Percentiles rank a stretch among this genome's conserved stretches.
Evolutionary conservation across 306 rosid genomes (phyloP).

Genomic region (Lathyrus tuberosus): DNA sequence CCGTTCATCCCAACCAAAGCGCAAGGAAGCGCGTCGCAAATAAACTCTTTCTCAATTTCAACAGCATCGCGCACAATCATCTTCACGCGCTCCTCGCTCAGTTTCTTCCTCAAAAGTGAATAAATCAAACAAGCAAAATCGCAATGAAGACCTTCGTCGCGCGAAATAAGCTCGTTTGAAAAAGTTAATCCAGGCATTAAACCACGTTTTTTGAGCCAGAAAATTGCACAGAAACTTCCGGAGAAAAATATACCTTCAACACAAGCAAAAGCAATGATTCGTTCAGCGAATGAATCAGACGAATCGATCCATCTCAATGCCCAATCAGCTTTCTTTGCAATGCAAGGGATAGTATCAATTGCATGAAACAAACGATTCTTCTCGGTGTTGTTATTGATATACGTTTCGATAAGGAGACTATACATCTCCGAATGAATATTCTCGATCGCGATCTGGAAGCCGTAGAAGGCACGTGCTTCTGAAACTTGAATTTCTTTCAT

Average conservation of each 20-base stretch:
- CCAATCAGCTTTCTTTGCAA: background rate
- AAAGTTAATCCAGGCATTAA: constrained; percentile 13
- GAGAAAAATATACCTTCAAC: constrained; percentile 2
- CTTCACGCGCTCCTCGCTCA: background rate
- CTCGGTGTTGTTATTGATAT: background rate
- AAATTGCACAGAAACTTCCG: background rate
- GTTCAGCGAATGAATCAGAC: background rate
- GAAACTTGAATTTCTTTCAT: constrained; percentile 3
- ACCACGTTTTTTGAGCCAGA: background rate
- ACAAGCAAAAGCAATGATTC: background rate
- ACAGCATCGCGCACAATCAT: background rate
- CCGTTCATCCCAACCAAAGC: constrained; percentile 4
- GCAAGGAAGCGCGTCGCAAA: constrained; percentile 5
- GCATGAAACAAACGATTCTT: constrained; percentile 6
- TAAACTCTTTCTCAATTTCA: background rate
- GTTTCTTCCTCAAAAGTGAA: background rate
- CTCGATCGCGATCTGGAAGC: background rate
- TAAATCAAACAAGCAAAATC: constrained; percentile 10
- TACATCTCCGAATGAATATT: background rate
- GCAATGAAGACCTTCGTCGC: background rate
- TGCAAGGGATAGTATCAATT: background rate
- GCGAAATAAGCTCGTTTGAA: background rate
- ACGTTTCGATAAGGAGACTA: background rate
- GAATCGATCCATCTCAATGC: constrained; percentile 8
- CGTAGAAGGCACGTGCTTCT: background rate